Evolutionary conservation across 371 early-diverging fungal species (phyloP).

Genomic region (Syncephalastrum contaminatum): DNA sequence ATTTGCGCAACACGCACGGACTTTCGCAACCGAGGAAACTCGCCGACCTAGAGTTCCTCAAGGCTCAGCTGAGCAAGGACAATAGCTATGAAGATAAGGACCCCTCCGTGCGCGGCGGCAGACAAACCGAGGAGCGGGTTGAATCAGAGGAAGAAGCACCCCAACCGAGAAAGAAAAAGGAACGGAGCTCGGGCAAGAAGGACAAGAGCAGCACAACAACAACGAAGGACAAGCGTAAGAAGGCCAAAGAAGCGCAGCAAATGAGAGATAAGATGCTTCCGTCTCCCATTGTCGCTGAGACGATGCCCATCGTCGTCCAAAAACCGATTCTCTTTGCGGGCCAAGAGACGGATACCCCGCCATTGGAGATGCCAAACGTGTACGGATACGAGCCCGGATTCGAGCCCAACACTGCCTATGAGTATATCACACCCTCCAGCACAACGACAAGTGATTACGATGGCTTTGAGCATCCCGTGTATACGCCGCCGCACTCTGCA

Average conservation of each 20-base stretch:
- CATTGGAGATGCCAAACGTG: too few species aligned
- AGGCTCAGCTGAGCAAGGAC: conserved; percentile 42
- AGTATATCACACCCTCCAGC: too few species aligned
- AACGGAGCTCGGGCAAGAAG: not conserved
- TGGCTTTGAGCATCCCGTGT: too few species aligned
- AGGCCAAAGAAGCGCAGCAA: not conserved
- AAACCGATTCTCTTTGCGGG: too few species aligned
- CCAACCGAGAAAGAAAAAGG: not conserved
- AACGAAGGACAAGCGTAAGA: too few species aligned
- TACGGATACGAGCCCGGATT: too few species aligned
- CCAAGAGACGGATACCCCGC: too few species aligned
- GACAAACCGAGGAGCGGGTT: conserved; percentile 22
- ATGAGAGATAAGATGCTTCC: not conserved
- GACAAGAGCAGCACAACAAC: too few species aligned
- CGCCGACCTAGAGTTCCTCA: conserved; percentile 22
- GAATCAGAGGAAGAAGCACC: not conserved
- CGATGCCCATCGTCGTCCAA: too few species aligned
- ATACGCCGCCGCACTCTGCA: too few species aligned
- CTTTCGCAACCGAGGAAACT: conserved; percentile 10
- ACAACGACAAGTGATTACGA: too few species aligned
- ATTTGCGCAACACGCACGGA: conserved; percentile 1
- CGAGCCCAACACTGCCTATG: too few species aligned
- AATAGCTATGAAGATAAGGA: conserved; percentile 8
- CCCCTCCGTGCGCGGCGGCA: conserved; percentile 22
- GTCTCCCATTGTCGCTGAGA: not conserved